Base-by-base conservation (phyloP, 768 basidiomycete genomes). In the Termitomyces sp. region DNA sequence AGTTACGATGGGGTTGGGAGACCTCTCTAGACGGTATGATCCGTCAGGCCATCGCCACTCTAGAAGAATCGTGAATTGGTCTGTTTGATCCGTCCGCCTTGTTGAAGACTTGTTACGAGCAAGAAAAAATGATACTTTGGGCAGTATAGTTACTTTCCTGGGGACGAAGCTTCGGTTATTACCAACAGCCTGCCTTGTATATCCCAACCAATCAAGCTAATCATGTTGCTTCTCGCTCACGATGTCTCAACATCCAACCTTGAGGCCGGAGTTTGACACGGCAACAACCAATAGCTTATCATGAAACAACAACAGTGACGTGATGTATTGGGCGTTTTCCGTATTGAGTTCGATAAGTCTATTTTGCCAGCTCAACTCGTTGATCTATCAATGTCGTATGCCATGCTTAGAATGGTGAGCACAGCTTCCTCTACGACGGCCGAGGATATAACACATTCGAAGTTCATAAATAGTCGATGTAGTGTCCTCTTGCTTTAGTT, bases 1-100 rank as follows among this genome's bases (percentile, higher is more conserved):
- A 70, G 39, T 76, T 73, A 73, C 67, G 71, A 40, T 81, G 78
- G 75, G 70, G 71, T 36, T 74, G 72, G 73, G 58, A 64, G 31
- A 67, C 70, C 33, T 69, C 66, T 15, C 57, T 68, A 25, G 68
- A 69, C n/a, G 64, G 47, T 36, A 64, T 64, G 54, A 36, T 70
- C 20, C 53, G 48, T 42, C 52, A 64, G 38, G 70, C 63, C 12
- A 46, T 57, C 3, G 23, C 20, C 3, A 25, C 47, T 25, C 13
- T 48, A 36, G 47, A 48, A 36, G 46, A 35, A 33, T 16, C n/a
- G 22, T 16, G 32, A 33, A 15, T 16, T 23, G 46, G 20, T 36
- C 47, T n/a, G 23, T 5, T 36, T 36, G 23, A 36, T 5, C 11
- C 16, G 6, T n/a, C 9, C 20, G 22, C 3, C 33, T n/a, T n/a